Base-by-base conservation (phyloP, 208 protist genomes). In the Wallacemonas rigidus region DNA sequence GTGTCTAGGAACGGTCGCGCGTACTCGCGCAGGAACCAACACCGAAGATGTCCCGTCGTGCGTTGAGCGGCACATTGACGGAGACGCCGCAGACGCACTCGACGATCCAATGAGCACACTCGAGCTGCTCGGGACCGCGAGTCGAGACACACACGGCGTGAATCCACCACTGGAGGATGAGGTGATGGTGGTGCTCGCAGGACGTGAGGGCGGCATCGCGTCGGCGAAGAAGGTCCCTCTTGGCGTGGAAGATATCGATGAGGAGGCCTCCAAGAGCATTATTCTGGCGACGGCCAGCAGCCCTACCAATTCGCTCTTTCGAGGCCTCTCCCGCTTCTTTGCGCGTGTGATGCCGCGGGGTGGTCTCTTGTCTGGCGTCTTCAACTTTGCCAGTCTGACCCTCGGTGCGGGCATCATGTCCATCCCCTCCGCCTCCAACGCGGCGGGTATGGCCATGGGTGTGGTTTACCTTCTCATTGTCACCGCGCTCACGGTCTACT, bases 361-460 rank as follows among this genome's bases (percentile, higher is more conserved):
- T 2, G 83, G 85, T 14, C 12, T 89, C 14, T 60, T 86, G 15
- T 77, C 82, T 2, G 67, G 58, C 47, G 48, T 72, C 3, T 83
- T 93, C 68, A 93, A 86, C 64, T 72, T 93, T 1, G 76, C 75
- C 9, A 78, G 64, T 53, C 75, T 82, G 45, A 93, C 88, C 14
- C 81, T 93, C 11, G 86, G 88, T 12, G 88, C 76, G 7, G 86
- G 86, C 36, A 88, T 90, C 67, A 79, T 93, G n/a, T 86, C 86
- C 2, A 77, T 93, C 8, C 88, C 88, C 9, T 87, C 72, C 17
- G 74, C 86, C 41, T 90, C 90, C 70, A 74, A 79, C 57, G 83
- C 63, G 17, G 79, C 75, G 0, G 88, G 86, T 39, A 79, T 89
- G 6, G 54, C 65, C 14, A 73, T 86, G 67, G 70, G 75, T 8